phyloP scores from a whole-genome alignment of 139 green algal species.

The Chlorella sp. region DNA sequence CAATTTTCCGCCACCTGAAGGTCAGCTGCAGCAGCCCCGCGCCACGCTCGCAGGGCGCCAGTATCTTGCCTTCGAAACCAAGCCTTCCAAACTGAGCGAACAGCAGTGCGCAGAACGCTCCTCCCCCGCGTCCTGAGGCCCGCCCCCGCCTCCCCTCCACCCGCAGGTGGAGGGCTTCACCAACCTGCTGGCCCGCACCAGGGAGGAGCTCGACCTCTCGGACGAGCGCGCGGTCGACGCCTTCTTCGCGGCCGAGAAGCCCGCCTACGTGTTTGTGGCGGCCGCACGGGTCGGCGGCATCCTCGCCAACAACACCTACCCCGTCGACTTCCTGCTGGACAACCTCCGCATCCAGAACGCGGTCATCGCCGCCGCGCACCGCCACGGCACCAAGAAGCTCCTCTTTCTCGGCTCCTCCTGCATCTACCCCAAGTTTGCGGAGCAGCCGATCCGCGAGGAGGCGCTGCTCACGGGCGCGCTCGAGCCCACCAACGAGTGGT shows the following conservation, averaged over 20 bases:
- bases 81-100: too few species aligned
- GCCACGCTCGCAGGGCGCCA: too few species aligned
- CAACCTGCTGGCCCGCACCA: conserved; percentile 27
- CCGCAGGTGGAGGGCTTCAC: conserved; percentile 4
- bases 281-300: conserved; percentile 53
- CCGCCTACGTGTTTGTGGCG: conserved; percentile 43
- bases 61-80: too few species aligned
- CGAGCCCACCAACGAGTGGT: conserved; percentile 58
- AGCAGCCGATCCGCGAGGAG: conserved; percentile 49
- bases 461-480: conserved; percentile 43
- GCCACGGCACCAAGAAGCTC: conserved; percentile 42
- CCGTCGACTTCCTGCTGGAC: conserved; percentile 48
- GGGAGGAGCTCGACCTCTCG: conserved; percentile 48
- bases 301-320: conserved; percentile 44
- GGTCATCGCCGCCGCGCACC: conserved; percentile 41
- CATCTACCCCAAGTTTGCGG: conserved; percentile 53
- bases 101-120: too few species aligned
- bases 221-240: conserved; percentile 35
- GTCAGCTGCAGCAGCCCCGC: too few species aligned
- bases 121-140: too few species aligned
- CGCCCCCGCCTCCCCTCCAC: too few species aligned
- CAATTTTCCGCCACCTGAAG: neutral
- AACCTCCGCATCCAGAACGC: conserved; percentile 50
- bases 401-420: conserved; percentile 54
- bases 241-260: conserved; percentile 33